phyloP scores from a whole-genome alignment of 2,329 filamentous ascomycete species.

The Madurella fahalii region DNA sequence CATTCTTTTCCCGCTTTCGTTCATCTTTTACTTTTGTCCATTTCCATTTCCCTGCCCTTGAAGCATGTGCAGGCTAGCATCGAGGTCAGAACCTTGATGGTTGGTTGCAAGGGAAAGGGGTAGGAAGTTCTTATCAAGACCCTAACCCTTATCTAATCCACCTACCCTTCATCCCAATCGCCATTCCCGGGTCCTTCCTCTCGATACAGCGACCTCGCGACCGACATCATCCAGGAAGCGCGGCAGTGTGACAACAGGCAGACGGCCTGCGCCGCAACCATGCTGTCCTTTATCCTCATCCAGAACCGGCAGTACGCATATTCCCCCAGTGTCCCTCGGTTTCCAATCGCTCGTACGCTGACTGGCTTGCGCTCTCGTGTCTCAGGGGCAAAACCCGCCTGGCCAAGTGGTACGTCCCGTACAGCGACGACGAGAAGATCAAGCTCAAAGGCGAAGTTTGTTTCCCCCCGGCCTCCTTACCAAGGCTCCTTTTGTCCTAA shows the following conservation, averaged over 20 bases:
- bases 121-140: neutral
- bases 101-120: too few relatives aligned
- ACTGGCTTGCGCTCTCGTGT: neutral
- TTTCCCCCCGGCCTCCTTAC: conserved; percentile 18
- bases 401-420: conserved; percentile 98
- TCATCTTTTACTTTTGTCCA: too few relatives aligned
- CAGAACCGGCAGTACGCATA: conserved; percentile 76
- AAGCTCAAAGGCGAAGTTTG: conserved; percentile 94
- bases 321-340: neutral
- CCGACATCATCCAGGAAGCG: conserved; percentile 1
- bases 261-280: conserved; percentile 24
- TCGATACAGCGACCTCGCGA: conserved; percentile 1
- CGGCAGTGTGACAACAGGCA: conserved; percentile 10
- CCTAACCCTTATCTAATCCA: neutral
- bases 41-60: too few relatives aligned
- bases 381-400: conserved; percentile 92
- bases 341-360: neutral
- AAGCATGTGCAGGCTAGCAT: too few relatives aligned
- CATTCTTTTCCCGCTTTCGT: too few relatives aligned
- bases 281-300: conserved; percentile 85
- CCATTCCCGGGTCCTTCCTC: neutral
- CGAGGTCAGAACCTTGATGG: too few relatives aligned
- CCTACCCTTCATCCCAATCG: conserved; percentile 5
- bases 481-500: neutral
- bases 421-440: conserved; percentile 98